Base-by-base conservation (phyloP, 805 yeast genomes). In the Schizosaccharomyces octosporus region DNA sequence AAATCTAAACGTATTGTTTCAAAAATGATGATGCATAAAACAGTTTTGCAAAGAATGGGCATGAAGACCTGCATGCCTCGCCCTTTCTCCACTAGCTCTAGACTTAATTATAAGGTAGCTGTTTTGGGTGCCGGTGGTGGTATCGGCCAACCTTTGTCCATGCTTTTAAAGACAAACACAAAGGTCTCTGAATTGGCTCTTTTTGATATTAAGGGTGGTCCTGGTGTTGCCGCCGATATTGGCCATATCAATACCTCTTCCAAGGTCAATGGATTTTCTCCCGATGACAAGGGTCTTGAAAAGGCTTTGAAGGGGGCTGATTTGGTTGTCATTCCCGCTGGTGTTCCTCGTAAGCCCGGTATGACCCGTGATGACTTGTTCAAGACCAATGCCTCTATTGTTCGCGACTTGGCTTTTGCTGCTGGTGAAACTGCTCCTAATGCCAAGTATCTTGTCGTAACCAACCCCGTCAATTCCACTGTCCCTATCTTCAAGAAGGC, bases 361-460 rank as follows among this genome's bases (percentile, higher is more conserved):
- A 89, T 89, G 97, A 87, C 96, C 71, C 85, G 97, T 79, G 97
- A 89, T 73, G 97, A 89, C 72, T 79, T 89, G 69, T 89, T 89
- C 83, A 84, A 86, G 79, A 89, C 94, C 78, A 89, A 89, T 71
- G 97, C 97, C 61, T 84, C 94, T 61, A 89, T 89, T 73, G 96
- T 89, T 65, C 83, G 93, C 72, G 95, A 86, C 74, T 79, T 89
- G 73, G 95, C 95, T 72, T 78, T 83, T 74, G 85, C 88, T 62
- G 81, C 81, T 68, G 95, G 94, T 64, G 86, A 84, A 66, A 71
- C 78, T 73, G 79, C 85, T 66, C 96, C 96, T 71, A 79, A 85
- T 68, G 96, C 96, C 64, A 81, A 86, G 61, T 75, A 88, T 61
- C 79, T 78, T 67, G 80, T 88, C 70, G 88, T 88, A 71, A 83